A percentile compares a stretch with the other conserved stretches of the same genome.
Conservation (phyloP, 495 filamentous ascomycete species). For the Zalerion maritima region DNA sequence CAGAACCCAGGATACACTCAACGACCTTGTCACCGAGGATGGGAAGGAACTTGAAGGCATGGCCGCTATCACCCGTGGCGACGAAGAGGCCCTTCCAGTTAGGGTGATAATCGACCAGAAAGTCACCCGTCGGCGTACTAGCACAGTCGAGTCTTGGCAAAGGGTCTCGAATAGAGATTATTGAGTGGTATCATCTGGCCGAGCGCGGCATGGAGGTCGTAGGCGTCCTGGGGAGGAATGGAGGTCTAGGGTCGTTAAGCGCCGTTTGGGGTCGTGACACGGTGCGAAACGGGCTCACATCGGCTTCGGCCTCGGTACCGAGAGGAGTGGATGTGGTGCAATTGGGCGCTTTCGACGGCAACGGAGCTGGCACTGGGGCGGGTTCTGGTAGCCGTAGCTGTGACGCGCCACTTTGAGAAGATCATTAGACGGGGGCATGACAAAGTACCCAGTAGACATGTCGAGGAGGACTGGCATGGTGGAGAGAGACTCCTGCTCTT, state of each 20-base stretch:
- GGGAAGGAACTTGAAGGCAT: conserved; percentile 82
- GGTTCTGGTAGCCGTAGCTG: conserved; percentile 69
- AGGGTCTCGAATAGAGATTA: conserved; percentile 44
- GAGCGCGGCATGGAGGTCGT: conserved; percentile 46
- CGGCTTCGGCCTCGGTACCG: not conserved
- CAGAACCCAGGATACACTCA: conserved; percentile 44
- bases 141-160: conserved; percentile 58
- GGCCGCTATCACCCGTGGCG: conserved; percentile 73
- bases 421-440: conserved; percentile 58
- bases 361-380: conserved; percentile 29
- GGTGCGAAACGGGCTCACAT: not conserved
- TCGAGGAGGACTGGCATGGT: conserved; percentile 66
- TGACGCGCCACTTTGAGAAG: conserved; percentile 74
- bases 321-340: not conserved
- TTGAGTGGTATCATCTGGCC: conserved; percentile 43
- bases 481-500: conserved; percentile 47
- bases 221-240: conserved; percentile 45
- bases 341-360: conserved; percentile 1
- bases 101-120: conserved; percentile 67
- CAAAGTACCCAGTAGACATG: conserved; percentile 65
- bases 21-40: conserved; percentile 68
- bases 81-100: conserved; percentile 52
- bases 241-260: conserved; percentile 20
- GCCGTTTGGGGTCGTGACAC: conserved; percentile 35
- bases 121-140: conserved; percentile 80